phyloP scores from a whole-genome alignment of 2,329 filamentous ascomycete species.

The Xylaria sp. region DNA sequence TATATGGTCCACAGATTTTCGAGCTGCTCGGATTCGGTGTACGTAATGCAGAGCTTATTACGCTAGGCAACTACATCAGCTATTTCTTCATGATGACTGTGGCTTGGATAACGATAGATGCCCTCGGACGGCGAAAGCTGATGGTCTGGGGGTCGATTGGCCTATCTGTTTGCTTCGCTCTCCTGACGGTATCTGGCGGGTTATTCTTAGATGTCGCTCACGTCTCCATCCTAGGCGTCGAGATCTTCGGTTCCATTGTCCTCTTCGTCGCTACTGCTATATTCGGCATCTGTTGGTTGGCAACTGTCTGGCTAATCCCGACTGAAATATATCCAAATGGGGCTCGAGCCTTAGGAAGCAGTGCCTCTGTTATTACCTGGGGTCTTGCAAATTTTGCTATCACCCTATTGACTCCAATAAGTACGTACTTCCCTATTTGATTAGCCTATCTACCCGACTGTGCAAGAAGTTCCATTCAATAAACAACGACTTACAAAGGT shows the following conservation, averaged over 20 bases:
- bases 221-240: conserved; percentile 55
- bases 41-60: conserved; percentile 63
- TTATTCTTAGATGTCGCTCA: conserved; percentile 55
- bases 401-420: conserved; percentile 65
- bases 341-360: conserved; percentile 64
- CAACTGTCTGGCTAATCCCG: conserved; percentile 68
- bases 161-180: conserved; percentile 59
- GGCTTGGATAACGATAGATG: conserved; percentile 68
- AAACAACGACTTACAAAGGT: background rate
- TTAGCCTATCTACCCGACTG: background rate
- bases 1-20: conserved; percentile 72
- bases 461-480: background rate
- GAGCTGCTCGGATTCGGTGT: conserved; percentile 66
- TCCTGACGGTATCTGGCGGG: conserved; percentile 62
- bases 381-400: conserved; percentile 67
- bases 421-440: conserved; percentile 7
- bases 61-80: conserved; percentile 68
- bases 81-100: conserved; percentile 71
- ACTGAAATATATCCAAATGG: conserved; percentile 67
- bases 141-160: conserved; percentile 63
- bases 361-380: conserved; percentile 65
- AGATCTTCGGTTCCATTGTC: conserved; percentile 61
- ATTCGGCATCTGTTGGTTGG: conserved; percentile 69
- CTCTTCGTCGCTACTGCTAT: conserved; percentile 68
- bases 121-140: conserved; percentile 62